phyloP scores from a whole-genome alignment of 164 flowering plant species.

The Umbellularia californica region DNA sequence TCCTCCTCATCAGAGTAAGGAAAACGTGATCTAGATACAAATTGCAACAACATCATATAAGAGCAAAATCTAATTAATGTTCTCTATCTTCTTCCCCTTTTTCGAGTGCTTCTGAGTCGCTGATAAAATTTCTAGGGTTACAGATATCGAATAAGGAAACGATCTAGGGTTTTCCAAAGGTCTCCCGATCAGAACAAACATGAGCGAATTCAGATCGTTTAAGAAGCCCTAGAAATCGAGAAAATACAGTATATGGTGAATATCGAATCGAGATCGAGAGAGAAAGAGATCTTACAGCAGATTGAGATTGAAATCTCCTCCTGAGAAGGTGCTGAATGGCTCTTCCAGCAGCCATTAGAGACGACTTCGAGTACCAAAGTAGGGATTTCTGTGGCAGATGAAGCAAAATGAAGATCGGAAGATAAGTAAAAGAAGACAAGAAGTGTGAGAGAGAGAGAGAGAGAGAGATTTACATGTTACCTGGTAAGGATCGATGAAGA shows the following conservation, averaged over 20 bases:
- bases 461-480: not conserved
- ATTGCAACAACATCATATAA: not conserved
- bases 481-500: not conserved
- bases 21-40: too few species aligned
- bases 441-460: not conserved
- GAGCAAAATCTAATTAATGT: not conserved
- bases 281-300: constrained; percentile 11
- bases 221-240: not conserved
- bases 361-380: not conserved
- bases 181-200: not conserved
- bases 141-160: not conserved
- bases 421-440: not conserved
- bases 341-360: constrained; percentile 27
- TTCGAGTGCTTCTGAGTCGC: too few species aligned
- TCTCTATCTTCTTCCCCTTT: too few species aligned
- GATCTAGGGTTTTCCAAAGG: not conserved
- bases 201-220: not conserved
- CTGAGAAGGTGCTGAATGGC: constrained; percentile 25
- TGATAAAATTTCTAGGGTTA: not conserved
- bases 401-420: not conserved
- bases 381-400: not conserved
- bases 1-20: too few species aligned
- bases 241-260: not conserved
- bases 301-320: constrained; percentile 22
- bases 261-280: not conserved